Conservation (phyloP, 352 stramenopile genomes). For the Pythium myriotylum region DNA sequence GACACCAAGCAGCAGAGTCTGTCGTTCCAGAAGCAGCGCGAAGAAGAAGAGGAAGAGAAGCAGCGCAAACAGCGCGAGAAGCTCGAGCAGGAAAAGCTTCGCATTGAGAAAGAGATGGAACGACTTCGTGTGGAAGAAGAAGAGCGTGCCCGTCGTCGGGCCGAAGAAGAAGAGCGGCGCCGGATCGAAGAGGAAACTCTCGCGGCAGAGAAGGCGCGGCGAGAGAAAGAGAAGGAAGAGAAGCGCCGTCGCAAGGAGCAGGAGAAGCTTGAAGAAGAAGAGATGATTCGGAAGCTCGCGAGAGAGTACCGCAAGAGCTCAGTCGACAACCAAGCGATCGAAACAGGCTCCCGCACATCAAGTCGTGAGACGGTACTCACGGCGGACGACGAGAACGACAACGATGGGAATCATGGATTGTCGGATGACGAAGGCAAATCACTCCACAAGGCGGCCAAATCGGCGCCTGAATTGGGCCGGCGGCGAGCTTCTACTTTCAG, state of each 20-base stretch:
- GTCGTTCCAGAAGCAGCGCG: background rate
- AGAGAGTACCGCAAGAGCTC: conserved; percentile 17
- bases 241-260: conserved; percentile 9
- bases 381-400: conserved; percentile 9
- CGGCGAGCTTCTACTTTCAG: background rate
- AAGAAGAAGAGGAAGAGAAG: conserved; percentile 9
- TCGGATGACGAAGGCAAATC: conserved; percentile 2
- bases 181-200: conserved; percentile 8
- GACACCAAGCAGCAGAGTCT: background rate
- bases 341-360: conserved; percentile 2
- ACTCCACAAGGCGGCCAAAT: conserved; percentile 4
- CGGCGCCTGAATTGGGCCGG: background rate
- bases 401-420: background rate
- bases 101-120: conserved; percentile 27
- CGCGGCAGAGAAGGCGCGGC: conserved; percentile 6
- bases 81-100: conserved; percentile 21
- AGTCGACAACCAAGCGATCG: conserved; percentile 10
- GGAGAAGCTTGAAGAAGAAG: conserved; percentile 20
- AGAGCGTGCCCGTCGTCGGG: conserved; percentile 15
- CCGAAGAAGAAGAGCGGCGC: conserved; percentile 25
- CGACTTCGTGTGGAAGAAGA: conserved; percentile 18
- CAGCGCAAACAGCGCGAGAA: conserved; percentile 22
- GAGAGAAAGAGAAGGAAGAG: conserved; percentile 19
- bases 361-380: conserved; percentile 9
- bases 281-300: conserved; percentile 3